Evolutionary conservation across 148 eudicot genomes (phyloP), one percentile per base, ranked within the genome.

Genomic region (Dysphania ambrosioides): DNA sequence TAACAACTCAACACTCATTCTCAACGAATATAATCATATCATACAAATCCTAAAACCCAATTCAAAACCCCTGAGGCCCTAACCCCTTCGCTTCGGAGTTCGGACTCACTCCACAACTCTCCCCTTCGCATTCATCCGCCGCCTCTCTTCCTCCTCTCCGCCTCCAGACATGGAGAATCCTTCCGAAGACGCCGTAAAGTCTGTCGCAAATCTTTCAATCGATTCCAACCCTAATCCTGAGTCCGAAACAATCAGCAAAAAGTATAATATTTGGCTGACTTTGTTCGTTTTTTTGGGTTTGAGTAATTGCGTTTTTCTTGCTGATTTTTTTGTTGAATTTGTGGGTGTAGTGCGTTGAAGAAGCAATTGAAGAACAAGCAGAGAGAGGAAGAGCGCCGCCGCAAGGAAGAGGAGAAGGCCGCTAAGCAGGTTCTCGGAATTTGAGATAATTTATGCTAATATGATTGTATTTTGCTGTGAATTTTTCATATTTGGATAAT

Each of bases 401-500:
- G 75, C n/a, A 88, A 88, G 76, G 92, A 87, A 49, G 84, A 82
- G 73, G 91, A 88, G 70, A 87, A 86, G 77, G 89, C 86, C 13
- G 88, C 86, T 21, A 89, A 82, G 58, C 85, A 81, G 89, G 88
- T n/a, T n/a, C n/a, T n/a, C n/a, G n/a, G n/a, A n/a, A n/a, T n/a
- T n/a, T n/a, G n/a, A n/a, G n/a, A n/a, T n/a, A n/a, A n/a, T n/a
- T n/a, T n/a, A n/a, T n/a, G n/a, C n/a, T n/a, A n/a, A n/a, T n/a
- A n/a, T n/a, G n/a, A n/a, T n/a, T n/a, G n/a, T n/a, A n/a, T n/a
- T n/a, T n/a, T n/a, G n/a, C n/a, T n/a, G n/a, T n/a, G n/a, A n/a
- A n/a, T n/a, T n/a, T n/a, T n/a, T n/a, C n/a, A n/a, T n/a, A 36
- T 66, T 66, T 38, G 1, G 23, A 30, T 16, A 12, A 2, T 34